Percentiles rank a stretch among this genome's conserved stretches.
Evolutionary conservation across 129 eudicot genomes (phyloP).

Genomic region (Artemisia argyi): DNA sequence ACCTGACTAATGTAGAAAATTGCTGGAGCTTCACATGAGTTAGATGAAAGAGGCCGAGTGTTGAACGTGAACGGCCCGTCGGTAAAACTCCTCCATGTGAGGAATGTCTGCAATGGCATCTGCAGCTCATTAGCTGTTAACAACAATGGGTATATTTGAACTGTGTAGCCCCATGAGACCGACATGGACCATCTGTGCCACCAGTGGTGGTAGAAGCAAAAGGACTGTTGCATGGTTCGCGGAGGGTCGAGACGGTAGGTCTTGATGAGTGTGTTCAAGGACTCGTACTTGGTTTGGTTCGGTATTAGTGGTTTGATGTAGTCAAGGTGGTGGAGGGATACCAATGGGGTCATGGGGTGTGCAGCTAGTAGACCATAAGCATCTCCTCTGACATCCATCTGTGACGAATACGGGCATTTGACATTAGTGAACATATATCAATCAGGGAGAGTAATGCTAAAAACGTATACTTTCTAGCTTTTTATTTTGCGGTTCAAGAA

Average conservation of each 20-base stretch:
- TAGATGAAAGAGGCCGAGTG: slow-evolving; percentile 56
- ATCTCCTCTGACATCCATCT: slow-evolving; percentile 77
- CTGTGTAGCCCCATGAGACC: slow-evolving; percentile 88
- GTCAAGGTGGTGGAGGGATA: slow-evolving; percentile 89
- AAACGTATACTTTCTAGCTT: too few species aligned
- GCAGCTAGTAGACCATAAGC: slow-evolving; percentile 81
- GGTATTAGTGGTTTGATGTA: slow-evolving; percentile 47
- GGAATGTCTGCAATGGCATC: slow-evolving; percentile 72
- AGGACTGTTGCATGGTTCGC: slow-evolving; percentile 59
- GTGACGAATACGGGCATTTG: slow-evolving; percentile 21
- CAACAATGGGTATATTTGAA: slow-evolving; percentile 61
- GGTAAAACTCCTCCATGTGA: slow-evolving; percentile 71
- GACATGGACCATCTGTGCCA: slow-evolving; percentile 79
- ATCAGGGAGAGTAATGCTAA: too few species aligned
- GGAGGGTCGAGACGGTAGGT: slow-evolving; percentile 56
- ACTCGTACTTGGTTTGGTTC: slow-evolving; percentile 41
- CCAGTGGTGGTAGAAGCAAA: slow-evolving; percentile 65
- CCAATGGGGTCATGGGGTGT: slow-evolving; percentile 70
- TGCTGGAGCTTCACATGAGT: slow-evolving; percentile 63
- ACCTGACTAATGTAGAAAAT: slow-evolving; percentile 49
- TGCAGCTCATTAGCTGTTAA: slow-evolving; percentile 58
- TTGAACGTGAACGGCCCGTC: slow-evolving; percentile 86
- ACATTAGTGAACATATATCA: not conserved
- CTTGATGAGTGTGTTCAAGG: slow-evolving; percentile 43
- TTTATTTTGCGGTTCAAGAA: too few species aligned